phyloP scores from a whole-genome alignment of 345 rosid species.

The Dipteronia dyeriana region DNA sequence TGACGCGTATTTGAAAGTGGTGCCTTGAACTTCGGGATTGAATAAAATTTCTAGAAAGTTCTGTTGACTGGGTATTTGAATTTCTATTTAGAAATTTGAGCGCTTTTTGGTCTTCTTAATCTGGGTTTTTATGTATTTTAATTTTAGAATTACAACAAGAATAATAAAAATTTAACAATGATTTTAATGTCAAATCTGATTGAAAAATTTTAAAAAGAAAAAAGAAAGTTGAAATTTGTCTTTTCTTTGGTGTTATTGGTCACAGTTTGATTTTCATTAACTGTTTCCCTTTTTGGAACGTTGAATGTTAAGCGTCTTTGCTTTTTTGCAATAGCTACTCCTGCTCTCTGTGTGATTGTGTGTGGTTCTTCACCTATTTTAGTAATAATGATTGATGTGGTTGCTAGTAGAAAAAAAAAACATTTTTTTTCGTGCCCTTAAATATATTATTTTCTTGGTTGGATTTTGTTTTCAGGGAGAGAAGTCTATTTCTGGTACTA shows the following conservation, averaged over 20 bases:
- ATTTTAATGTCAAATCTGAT: constrained; percentile 28
- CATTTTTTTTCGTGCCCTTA: background rate
- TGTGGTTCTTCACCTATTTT: constrained; percentile 10
- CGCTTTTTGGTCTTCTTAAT: background rate
- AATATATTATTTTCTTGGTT: background rate
- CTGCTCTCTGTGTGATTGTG: background rate
- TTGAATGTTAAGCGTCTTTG: constrained; percentile 32
- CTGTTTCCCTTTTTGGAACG: constrained; percentile 32
- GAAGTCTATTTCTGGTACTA: constrained; percentile 35
- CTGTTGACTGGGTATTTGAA: constrained; percentile 19
- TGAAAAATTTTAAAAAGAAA: background rate
- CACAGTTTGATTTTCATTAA: constrained; percentile 8
- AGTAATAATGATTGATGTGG: constrained; percentile 20
- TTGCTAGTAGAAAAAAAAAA: background rate
- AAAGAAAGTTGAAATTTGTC: constrained; percentile 44
- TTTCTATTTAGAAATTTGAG: constrained; percentile 21
- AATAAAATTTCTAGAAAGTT: constrained; percentile 30
- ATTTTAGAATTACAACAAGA: constrained; percentile 4
- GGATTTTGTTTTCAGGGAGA: constrained; percentile 40
- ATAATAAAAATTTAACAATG: constrained; percentile 16
- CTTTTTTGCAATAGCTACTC: constrained; percentile 10
- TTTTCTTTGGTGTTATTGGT: constrained; percentile 39
- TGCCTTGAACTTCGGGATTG: constrained; percentile 55
- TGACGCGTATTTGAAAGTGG: constrained; percentile 10
- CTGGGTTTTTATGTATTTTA: background rate